Evolutionary conservation across 2,329 filamentous ascomycete genomes (phyloP).

Genomic region (Aureobasidium lini): DNA sequence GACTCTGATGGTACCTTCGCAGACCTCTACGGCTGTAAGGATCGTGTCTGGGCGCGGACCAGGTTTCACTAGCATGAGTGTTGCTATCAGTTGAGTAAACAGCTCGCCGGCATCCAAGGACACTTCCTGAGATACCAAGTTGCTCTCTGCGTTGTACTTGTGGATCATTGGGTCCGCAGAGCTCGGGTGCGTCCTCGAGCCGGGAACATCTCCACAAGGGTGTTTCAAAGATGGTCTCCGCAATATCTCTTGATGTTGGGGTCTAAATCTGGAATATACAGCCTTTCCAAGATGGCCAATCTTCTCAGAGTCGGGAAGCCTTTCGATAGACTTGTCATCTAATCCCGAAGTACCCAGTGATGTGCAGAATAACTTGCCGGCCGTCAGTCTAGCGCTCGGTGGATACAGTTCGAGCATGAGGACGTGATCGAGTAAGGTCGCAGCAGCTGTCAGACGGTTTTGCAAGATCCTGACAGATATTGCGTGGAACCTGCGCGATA

Average conservation of each 20-base stretch:
- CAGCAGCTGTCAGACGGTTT: slow-evolving; percentile 53
- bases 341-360: slow-evolving; percentile 59
- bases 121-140: slow-evolving; percentile 34
- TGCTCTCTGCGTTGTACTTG: slow-evolving; percentile 2
- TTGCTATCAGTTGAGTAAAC: slow-evolving; percentile 66
- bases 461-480: slow-evolving; percentile 58
- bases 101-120: slow-evolving; percentile 59
- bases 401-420: slow-evolving; percentile 74
- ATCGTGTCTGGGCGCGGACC: slow-evolving; percentile 56
- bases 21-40: slow-evolving; percentile 56
- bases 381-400: slow-evolving; percentile 59
- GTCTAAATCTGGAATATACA: slow-evolving; percentile 65
- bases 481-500: slow-evolving; percentile 57
- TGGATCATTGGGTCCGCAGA: slow-evolving; percentile 13
- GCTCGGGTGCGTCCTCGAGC: slow-evolving; percentile 34
- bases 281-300: slow-evolving; percentile 44
- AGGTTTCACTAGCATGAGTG: slow-evolving; percentile 60
- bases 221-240: slow-evolving; percentile 33
- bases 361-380: slow-evolving; percentile 62
- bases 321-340: slow-evolving; percentile 25
- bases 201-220: slow-evolving; percentile 42
- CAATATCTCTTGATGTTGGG: slow-evolving; percentile 47
- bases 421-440: slow-evolving; percentile 53
- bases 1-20: slow-evolving; percentile 61
- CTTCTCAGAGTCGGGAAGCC: slow-evolving; percentile 30